phyloP scores from a whole-genome alignment of 345 rosid species.

The Brassica cretica region DNA sequence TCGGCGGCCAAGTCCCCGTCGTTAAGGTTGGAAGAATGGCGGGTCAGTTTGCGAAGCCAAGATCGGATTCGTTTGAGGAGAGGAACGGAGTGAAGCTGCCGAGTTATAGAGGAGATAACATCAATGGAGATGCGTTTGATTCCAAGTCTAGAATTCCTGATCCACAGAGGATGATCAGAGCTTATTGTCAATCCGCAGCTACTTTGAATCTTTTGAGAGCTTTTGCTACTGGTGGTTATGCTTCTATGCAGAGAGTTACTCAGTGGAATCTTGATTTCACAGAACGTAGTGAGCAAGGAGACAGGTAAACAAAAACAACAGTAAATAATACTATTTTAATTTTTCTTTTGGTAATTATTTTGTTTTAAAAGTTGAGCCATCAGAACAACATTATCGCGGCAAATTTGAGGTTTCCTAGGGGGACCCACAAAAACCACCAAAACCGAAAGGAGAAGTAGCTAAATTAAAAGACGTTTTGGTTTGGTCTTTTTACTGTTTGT shows the following conservation, averaged over 20 bases:
- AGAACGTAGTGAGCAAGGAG: neutral
- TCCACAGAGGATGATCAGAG: neutral
- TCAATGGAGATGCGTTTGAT: neutral
- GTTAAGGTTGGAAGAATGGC: conserved; percentile 48
- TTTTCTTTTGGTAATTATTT: neutral
- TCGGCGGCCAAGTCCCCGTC: conserved; percentile 74
- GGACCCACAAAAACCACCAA: no score
- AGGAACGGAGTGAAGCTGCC: neutral
- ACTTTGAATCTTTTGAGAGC: conserved; percentile 1
- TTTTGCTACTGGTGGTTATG: conserved; percentile 1
- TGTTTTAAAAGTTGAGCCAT: neutral
- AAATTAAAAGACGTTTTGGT: no score
- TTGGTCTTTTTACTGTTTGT: no score
- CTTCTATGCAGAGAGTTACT: neutral
- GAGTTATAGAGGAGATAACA: neutral
- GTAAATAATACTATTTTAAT: neutral
- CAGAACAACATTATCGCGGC: no score
- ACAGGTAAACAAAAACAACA: neutral
- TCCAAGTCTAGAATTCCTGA: neutral
- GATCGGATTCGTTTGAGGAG: neutral
- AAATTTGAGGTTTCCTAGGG: no score
- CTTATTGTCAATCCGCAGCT: neutral
- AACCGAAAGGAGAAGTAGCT: no score
- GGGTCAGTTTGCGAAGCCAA: neutral
- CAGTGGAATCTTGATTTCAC: neutral